These are phyloP conservation scores for Aureobasidium sp. DNA, from an alignment of 2,329 filamentous ascomycete genomes.

Conservation along the genomic window DNA sequence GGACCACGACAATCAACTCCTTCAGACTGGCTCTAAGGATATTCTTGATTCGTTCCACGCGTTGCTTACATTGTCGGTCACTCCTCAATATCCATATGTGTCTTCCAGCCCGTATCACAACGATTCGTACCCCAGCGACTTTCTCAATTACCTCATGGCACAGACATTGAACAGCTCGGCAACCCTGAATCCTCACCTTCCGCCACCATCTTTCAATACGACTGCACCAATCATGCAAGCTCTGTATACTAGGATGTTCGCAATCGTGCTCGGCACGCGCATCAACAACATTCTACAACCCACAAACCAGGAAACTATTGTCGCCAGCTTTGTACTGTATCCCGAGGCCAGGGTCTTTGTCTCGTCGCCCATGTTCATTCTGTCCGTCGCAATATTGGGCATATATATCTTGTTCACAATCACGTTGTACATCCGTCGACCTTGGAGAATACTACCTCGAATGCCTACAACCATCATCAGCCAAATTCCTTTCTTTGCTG, in stretches of 20 bases:
- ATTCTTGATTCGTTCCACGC: background rate
- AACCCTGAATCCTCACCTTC: constrained; percentile 28
- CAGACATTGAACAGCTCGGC: constrained; percentile 21
- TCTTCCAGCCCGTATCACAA: constrained; percentile 38
- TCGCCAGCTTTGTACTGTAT: constrained; percentile 16
- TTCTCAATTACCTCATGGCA: constrained; percentile 40
- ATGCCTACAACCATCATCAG: constrained; percentile 46
- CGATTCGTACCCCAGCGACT: constrained; percentile 35
- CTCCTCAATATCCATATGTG: background rate
- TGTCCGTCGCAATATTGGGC: constrained; percentile 36
- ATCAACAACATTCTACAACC: constrained; percentile 29
- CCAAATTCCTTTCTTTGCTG: constrained; percentile 39
- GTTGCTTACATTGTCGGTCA: background rate
- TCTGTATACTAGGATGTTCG: constrained; percentile 33
- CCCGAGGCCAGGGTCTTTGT: constrained; percentile 41
- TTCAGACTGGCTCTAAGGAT: background rate
- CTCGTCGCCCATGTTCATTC: constrained; percentile 36
- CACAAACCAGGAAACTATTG: fast-evolving
- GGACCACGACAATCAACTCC: background rate
- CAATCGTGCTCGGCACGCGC: constrained; percentile 37
- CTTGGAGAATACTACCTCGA: constrained; percentile 38
- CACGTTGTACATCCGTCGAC: constrained; percentile 34
- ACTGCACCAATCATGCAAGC: constrained; percentile 19
- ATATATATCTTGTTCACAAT: constrained; percentile 38
- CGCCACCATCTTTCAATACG: constrained; percentile 26